Evolutionary conservation across 306 rosid species (phyloP), one percentile per base, ranked within the genome.

Genomic region (Sesbania bispinosa): DNA sequence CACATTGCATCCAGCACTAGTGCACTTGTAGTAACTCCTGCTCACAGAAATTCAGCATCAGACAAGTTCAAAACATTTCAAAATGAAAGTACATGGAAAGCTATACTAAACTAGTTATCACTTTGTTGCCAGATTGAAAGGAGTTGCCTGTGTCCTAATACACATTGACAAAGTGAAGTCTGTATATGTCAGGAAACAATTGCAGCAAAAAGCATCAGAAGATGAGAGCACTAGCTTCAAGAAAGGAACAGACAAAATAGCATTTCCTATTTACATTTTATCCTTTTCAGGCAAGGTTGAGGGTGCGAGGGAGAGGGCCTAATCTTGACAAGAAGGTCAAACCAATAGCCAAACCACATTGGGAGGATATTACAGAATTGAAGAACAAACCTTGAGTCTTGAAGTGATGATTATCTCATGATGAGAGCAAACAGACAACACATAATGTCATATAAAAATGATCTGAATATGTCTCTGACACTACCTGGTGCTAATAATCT

Each of bases 1-100:
- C 67, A 94, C 98, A 14, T 87, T 90, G 86, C 98, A 94, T 19
- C 98, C 97, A 5, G 85, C 70, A 67, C 75, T 78, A 14, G 98
- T 94, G 84, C 98, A 94, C 82, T 91, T 94, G 88, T 94, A 94
- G 60, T 94, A 94, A 82, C 97, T 94, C 96, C 98, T 94, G 92
- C 57, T 45, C 62, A 66, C 5, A 71, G 73, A 45, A 67, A 42
- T 15, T 41, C 5, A 36, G 71, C 21, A 79, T 69, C 38, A 79
- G 57, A 54, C 42, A 54, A 23, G 51, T 53, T 16, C 33, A 52
- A 20, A 67, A 43, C n/a, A 18, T n/a, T 8, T 30, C 5, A 23
- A 61, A 45, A 60, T 42, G 47, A 67, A 61, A 15, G 35, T 45
- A 26, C 35, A 42, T 59, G 33, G 20, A 66, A 59, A 57, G 53